Base-by-base conservation (phyloP, 768 basidiomycete species). In the Galerina marginata region DNA sequence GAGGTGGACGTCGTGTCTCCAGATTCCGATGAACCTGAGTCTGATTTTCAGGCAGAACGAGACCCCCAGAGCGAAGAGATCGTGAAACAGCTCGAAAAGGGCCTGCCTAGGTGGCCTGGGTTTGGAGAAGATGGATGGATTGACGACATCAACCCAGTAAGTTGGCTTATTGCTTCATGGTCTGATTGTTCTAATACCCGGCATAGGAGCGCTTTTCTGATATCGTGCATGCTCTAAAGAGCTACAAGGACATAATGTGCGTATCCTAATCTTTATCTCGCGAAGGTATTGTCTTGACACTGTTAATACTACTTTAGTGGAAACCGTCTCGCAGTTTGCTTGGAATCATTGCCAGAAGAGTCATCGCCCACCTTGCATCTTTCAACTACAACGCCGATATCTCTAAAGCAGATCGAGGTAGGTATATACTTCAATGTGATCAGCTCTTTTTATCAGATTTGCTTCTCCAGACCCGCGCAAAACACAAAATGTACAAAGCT, bases 351-450 rank as follows among this genome's bases (percentile, higher is more conserved):
- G 4, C 89, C 92, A 26, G 88, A 92, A 65, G 83, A 84, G 55
- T 77, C 87, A 54, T 77, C 87, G 6, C 74, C 78, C 2, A 79
- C 88, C 3, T 81, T 84, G 38, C 80, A 86, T 68, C 75, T 91
- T 44, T 88, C 90, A 12, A 88, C 81, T 73, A 81, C 76, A 12
- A 65, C 65, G 11, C 86, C 91, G 1, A 76, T 96, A 42, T 93
- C 94, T 12, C 75, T 96, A 29, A 83, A 85, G 51, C 69, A 84
- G 43, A 89, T 98, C 45, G 90, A 94, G 78, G 90, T 90, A 66
- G 33, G 76, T 58, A 33, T 37, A 20, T 36, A 15, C 16, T 52
- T 25, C 45, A 25, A 46, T 36, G 54, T 38, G 16, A 42, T 42
- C 36, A 36, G 45, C 45, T n/a, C 29, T 37, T 38, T 14, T n/a